These are phyloP conservation scores for Amaranthus cruentus DNA, from an alignment of 148 eudicot genomes.

Conservation along the genomic window DNA sequence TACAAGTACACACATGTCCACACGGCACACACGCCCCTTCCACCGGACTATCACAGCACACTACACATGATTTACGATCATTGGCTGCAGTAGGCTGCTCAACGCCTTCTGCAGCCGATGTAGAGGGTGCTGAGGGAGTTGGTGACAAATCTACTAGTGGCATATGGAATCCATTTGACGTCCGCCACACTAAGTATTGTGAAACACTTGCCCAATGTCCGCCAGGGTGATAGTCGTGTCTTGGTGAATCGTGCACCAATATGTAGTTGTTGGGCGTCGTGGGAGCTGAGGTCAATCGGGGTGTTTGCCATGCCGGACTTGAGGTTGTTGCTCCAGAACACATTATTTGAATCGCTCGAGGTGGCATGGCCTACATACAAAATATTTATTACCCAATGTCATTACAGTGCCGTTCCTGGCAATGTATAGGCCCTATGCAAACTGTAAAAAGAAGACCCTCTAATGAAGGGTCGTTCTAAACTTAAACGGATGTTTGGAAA, in stretches of 20 bases:
- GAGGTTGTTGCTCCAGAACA: neutral
- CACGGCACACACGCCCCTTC: conserved; percentile 68
- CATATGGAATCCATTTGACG: conserved; percentile 1
- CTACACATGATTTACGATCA: conserved; percentile 28
- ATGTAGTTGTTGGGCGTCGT: conserved; percentile 12
- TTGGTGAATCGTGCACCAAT: conserved; percentile 15
- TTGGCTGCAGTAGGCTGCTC: neutral
- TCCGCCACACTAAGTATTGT: neutral
- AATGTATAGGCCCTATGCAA: no score
- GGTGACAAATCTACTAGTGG: conserved; percentile 5
- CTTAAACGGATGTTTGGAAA: no score
- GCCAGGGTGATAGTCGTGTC: neutral
- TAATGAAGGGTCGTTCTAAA: no score
- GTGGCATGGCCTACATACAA: conserved; percentile 19
- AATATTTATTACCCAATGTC: no score
- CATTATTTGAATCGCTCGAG: conserved; percentile 2
- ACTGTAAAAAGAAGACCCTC: no score
- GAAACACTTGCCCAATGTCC: neutral
- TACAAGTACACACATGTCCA: conserved; percentile 59
- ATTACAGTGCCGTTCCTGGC: no score
- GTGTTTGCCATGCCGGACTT: conserved; percentile 16
- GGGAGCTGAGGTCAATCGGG: conserved; percentile 8
- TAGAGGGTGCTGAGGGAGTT: conserved; percentile 41
- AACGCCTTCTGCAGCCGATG: neutral
- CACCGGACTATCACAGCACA: conserved; percentile 59